Evolutionary conservation across 768 basidiomycete species (phyloP).

Genomic region (Panellus pusillus): DNA sequence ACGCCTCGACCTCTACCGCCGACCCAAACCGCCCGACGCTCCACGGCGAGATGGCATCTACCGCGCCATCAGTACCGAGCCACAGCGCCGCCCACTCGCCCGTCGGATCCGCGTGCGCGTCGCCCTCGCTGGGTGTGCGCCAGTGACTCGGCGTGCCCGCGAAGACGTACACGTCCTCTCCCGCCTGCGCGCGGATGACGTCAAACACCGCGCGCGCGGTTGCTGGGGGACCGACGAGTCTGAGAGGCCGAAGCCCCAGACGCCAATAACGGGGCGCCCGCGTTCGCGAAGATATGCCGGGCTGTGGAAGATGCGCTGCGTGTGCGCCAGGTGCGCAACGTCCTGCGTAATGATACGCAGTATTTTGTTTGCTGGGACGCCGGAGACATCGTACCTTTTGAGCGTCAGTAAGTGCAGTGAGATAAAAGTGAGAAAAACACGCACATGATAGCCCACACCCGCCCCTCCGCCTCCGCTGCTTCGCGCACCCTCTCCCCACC

Average conservation of each 20-base stretch:
- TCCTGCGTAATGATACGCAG: constrained; percentile 66
- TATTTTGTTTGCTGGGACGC: constrained; percentile 72
- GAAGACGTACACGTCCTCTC: constrained; percentile 12
- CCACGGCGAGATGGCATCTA: constrained; percentile 84
- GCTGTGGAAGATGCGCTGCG: constrained; percentile 63
- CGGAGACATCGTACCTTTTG: constrained; percentile 79
- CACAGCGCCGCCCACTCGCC: constrained; percentile 62
- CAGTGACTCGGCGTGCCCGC: constrained; percentile 73
- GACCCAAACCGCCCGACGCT: constrained; percentile 70
- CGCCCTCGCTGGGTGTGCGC: constrained; percentile 62
- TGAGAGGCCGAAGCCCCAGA: constrained; percentile 55
- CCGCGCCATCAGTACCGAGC: constrained; percentile 53
- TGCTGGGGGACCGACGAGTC: constrained; percentile 11
- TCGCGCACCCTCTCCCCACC: constrained; percentile 66
- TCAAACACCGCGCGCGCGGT: constrained; percentile 6
- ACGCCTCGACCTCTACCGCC: constrained; percentile 61
- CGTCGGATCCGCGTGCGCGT: constrained; percentile 63
- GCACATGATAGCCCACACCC: constrained; percentile 85
- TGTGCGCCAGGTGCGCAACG: constrained; percentile 68
- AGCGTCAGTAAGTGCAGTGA: neutral
- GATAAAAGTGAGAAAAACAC: constrained; percentile 26
- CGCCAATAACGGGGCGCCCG: constrained; percentile 66
- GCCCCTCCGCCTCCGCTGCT: constrained; percentile 76
- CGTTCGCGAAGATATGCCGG: constrained; percentile 73
- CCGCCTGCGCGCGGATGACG: constrained; percentile 4